Evolutionary conservation across 2,329 filamentous ascomycete genomes (phyloP).

Genomic region (Penicillium sp.): DNA sequence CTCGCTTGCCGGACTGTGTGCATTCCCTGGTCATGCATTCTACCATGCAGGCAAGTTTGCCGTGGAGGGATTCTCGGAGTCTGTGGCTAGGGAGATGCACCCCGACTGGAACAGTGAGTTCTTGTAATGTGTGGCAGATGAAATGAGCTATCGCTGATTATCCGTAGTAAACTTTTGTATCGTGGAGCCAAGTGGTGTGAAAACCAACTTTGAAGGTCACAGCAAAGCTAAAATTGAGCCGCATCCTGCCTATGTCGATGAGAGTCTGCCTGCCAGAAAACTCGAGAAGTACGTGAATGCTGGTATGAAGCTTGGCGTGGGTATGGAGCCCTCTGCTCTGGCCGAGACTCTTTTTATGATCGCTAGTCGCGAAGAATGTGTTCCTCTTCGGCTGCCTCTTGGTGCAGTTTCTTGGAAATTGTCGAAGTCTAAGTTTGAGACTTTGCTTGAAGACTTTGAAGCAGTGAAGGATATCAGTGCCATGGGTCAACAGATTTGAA

Average conservation of each 20-base stretch:
- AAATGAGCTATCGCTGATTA: neutral
- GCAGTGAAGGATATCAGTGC: neutral
- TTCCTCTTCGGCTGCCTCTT: conserved; percentile 48
- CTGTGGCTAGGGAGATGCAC: conserved; percentile 23
- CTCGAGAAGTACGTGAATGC: conserved; percentile 23
- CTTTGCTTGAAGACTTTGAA: neutral
- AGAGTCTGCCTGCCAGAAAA: conserved; percentile 17
- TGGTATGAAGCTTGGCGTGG: conserved; percentile 6
- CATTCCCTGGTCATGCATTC: conserved; percentile 22
- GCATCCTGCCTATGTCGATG: conserved; percentile 4
- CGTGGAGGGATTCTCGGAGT: conserved; percentile 24
- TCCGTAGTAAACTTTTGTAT: conserved; percentile 41
- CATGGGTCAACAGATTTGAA: neutral
- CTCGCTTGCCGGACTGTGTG: conserved; percentile 20
- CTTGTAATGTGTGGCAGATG: neutral
- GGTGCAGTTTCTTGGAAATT: conserved; percentile 23
- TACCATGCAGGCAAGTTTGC: conserved; percentile 26
- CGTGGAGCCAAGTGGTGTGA: conserved; percentile 45
- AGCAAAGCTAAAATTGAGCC: conserved; percentile 19
- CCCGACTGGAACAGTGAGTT: conserved; percentile 22
- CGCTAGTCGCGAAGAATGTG: conserved; percentile 34
- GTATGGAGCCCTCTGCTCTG: conserved; percentile 28
- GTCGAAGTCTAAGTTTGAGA: neutral
- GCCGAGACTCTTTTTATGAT: conserved; percentile 41
- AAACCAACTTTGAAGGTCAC: conserved; percentile 46